Percentiles rank a stretch among this genome's conserved stretches.
These are phyloP conservation scores for Blastosporella zonata DNA, from an alignment of 1,284 basidiomycete species.

Conservation along the genomic window DNA sequence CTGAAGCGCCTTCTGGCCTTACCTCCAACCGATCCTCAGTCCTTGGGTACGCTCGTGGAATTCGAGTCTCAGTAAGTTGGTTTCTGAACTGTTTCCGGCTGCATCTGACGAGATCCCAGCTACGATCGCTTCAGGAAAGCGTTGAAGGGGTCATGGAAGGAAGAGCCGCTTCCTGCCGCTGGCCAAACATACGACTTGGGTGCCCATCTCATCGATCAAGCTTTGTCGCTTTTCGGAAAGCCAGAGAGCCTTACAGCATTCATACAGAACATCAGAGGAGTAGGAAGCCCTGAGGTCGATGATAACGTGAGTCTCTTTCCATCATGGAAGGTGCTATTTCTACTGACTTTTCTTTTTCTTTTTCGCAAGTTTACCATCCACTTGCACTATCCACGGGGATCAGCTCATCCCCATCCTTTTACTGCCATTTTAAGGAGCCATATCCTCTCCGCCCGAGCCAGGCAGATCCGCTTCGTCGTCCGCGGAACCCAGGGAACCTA, in stretches of 20 bases:
- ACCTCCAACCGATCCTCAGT: constrained; percentile 47
- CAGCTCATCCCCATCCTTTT: constrained; percentile 51
- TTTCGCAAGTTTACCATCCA: constrained; percentile 68
- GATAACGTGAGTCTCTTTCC: constrained; percentile 49
- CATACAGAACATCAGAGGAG: constrained; percentile 62
- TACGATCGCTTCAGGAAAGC: constrained; percentile 75
- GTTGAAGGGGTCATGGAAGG: constrained; percentile 73
- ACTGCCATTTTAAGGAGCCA: constrained; percentile 68
- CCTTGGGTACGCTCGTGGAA: constrained; percentile 65
- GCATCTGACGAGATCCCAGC: constrained; percentile 32
- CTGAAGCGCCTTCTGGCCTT: constrained; percentile 63
- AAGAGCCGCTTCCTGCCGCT: constrained; percentile 48
- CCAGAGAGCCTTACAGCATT: constrained; percentile 70
- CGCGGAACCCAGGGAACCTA: constrained; percentile 72
- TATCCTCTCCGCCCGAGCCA: constrained; percentile 62
- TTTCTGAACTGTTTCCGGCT: neutral
- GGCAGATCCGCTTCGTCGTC: constrained; percentile 69
- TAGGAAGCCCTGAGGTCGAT: constrained; percentile 64
- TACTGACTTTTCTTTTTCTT: constrained; percentile 8
- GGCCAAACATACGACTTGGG: constrained; percentile 66
- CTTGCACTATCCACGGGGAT: constrained; percentile 53
- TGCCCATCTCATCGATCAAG: constrained; percentile 75
- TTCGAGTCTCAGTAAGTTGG: constrained; percentile 68
- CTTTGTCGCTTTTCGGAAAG: constrained; percentile 72
- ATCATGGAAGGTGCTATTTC: neutral